phyloP scores from a whole-genome alignment of 352 stramenopile species.

The Blastocystis sp. region DNA sequence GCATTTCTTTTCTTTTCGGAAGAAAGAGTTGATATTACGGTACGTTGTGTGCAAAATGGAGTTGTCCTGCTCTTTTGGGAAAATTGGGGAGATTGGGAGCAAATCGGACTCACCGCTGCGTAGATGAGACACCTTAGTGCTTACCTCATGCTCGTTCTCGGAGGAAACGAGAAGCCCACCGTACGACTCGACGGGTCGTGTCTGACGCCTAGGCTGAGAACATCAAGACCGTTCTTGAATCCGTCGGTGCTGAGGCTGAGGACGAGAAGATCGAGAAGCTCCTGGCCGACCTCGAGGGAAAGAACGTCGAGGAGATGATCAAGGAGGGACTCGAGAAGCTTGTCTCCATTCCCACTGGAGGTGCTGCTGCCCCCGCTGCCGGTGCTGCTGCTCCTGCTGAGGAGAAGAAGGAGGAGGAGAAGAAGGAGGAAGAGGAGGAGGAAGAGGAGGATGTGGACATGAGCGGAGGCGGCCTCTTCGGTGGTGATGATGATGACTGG shows the following conservation, averaged over 20 bases:
- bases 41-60: not conserved
- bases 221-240: slow-evolving; percentile 83
- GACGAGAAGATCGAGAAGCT: slow-evolving; percentile 75
- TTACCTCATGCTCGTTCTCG: slow-evolving; percentile 20
- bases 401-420: slow-evolving; percentile 67
- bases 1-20: not conserved
- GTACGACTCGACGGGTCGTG: slow-evolving; percentile 34
- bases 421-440: slow-evolving; percentile 73
- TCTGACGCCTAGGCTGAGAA: slow-evolving; percentile 75
- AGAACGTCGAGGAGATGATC: slow-evolving; percentile 78
- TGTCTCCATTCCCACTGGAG: slow-evolving; percentile 79
- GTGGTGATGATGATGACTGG: slow-evolving; percentile 72
- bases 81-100: not conserved
- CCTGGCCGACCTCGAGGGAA: slow-evolving; percentile 75
- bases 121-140: slow-evolving; percentile 8
- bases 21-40: slow-evolving; percentile 25
- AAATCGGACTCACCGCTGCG: not conserved
- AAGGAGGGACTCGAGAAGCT: slow-evolving; percentile 77
- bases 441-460: slow-evolving; percentile 71
- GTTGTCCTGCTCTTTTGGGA: not conserved
- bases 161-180: slow-evolving; percentile 5
- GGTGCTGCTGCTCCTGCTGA: slow-evolving; percentile 71
- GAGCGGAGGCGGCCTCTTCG: slow-evolving; percentile 72
- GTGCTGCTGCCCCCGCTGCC: slow-evolving; percentile 71
- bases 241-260: slow-evolving; percentile 83